Conservation (phyloP, 768 basidiomycete species). For the Thelephora ganbajun region DNA sequence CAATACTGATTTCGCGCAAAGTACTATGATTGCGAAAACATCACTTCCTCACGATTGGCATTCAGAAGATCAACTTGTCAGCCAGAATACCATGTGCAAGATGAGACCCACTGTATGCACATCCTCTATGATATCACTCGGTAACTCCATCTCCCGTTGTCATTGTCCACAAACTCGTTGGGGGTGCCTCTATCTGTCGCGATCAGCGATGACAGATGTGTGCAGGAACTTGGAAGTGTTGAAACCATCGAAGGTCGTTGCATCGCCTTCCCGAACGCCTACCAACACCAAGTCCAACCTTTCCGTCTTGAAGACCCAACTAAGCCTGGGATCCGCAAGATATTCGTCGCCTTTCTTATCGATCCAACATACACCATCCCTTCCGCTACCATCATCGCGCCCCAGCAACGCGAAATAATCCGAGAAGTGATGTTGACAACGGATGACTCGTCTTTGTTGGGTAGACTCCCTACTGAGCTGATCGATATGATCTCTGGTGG, state of each 20-base stretch:
- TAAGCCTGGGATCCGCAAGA: too few relatives aligned
- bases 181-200: neutral
- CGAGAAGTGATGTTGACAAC: conserved; percentile 7
- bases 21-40: too few relatives aligned
- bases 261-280: too few relatives aligned
- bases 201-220: conserved; percentile 2
- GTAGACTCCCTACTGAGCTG: conserved; percentile 10
- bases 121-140: conserved; percentile 6
- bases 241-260: too few relatives aligned
- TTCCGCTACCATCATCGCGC: conserved; percentile 17
- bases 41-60: conserved; percentile 16
- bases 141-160: too few relatives aligned
- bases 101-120: conserved; percentile 7
- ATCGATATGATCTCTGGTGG: conserved; percentile 7
- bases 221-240: too few relatives aligned
- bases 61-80: conserved; percentile 17
- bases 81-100: conserved; percentile 8
- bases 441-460: neutral
- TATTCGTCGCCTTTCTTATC: too few relatives aligned
- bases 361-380: too few relatives aligned
- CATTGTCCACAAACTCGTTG: neutral
- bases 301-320: too few relatives aligned
- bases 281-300: too few relatives aligned
- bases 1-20: too few relatives aligned
- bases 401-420: conserved; percentile 19